These are phyloP conservation scores for Suillus decipiens DNA, from an alignment of 768 basidiomycete species.

Conservation along the genomic window DNA sequence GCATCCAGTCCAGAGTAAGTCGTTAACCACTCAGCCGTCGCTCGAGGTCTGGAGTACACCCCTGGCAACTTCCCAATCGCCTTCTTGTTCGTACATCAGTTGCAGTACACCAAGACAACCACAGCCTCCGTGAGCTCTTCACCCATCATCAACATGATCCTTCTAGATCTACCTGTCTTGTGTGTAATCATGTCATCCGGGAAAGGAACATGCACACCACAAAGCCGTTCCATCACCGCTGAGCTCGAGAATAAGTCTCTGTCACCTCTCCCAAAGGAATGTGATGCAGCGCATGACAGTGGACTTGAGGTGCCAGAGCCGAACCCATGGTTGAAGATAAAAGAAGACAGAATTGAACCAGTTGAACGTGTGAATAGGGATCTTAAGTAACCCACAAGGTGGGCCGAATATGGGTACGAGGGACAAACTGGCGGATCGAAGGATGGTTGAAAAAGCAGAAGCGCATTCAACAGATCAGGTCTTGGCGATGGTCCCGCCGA, in stretches of 20 bases:
- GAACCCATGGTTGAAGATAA: constrained; percentile 17
- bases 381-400: not conserved
- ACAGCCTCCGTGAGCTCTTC: constrained; percentile 20
- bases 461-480: constrained; percentile 28
- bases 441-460: constrained; percentile 19
- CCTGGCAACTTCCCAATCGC: constrained; percentile 18
- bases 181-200: constrained; percentile 21
- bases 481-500: constrained; percentile 29
- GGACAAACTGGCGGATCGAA: constrained; percentile 28
- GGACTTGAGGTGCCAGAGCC: constrained; percentile 16
- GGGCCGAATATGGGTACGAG: constrained; percentile 1
- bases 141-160: constrained; percentile 16
- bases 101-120: constrained; percentile 21
- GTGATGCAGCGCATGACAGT: constrained; percentile 38
- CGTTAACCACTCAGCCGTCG: constrained; percentile 6
- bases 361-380: constrained; percentile 11
- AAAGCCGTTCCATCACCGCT: constrained; percentile 30
- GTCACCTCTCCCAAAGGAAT: constrained; percentile 46
- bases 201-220: constrained; percentile 16
- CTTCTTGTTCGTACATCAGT: constrained; percentile 38
- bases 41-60: constrained; percentile 36
- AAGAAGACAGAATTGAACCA: constrained; percentile 15
- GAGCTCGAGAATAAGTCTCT: constrained; percentile 63
- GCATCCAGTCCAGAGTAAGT: constrained; percentile 6
- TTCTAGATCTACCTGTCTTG: constrained; percentile 17